Percentiles rank a stretch among this genome's conserved stretches.
Conservation (phyloP, 2,329 filamentous ascomycete genomes). For the Xylaria sp. region DNA sequence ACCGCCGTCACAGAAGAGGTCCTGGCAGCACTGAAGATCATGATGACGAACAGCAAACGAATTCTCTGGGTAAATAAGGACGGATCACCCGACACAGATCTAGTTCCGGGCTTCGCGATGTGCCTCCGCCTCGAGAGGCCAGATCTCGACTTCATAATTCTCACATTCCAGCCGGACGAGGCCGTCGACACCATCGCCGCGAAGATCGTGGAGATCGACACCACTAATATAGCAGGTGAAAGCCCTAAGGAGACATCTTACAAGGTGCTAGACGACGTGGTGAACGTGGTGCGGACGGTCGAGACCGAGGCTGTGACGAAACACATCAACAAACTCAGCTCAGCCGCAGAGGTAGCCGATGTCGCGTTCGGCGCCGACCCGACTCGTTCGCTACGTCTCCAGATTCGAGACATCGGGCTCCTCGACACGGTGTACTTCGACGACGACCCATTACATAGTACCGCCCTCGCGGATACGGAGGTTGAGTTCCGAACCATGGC, state of each 20-base stretch:
- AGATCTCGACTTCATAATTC: constrained; percentile 18
- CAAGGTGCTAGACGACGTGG: constrained; percentile 6
- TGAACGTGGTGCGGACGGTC: constrained; percentile 18
- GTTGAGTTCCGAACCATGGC: constrained; percentile 40
- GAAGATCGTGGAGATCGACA: constrained; percentile 24
- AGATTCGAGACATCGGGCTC: constrained; percentile 29
- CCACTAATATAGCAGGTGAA: neutral
- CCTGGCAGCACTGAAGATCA: constrained; percentile 12
- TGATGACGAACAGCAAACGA: constrained; percentile 17
- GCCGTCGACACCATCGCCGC: neutral
- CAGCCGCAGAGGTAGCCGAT: constrained; percentile 8
- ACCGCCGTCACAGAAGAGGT: constrained; percentile 17
- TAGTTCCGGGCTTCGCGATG: constrained; percentile 23
- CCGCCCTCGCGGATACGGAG: constrained; percentile 22
- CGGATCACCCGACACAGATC: constrained; percentile 20
- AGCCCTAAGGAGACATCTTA: constrained; percentile 21
- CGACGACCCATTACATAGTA: constrained; percentile 27
- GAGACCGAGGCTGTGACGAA: constrained; percentile 19
- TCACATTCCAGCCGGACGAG: constrained; percentile 19
- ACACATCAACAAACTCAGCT: constrained; percentile 23
- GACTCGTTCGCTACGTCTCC: constrained; percentile 21
- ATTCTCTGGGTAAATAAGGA: constrained; percentile 30
- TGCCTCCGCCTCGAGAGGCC: constrained; percentile 23
- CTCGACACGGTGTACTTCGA: constrained; percentile 39
- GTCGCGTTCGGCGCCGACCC: constrained; percentile 17